These are phyloP conservation scores for Dendrobium huoshanense DNA, from an alignment of 106 monocot genomes.

Conservation along the genomic window DNA sequence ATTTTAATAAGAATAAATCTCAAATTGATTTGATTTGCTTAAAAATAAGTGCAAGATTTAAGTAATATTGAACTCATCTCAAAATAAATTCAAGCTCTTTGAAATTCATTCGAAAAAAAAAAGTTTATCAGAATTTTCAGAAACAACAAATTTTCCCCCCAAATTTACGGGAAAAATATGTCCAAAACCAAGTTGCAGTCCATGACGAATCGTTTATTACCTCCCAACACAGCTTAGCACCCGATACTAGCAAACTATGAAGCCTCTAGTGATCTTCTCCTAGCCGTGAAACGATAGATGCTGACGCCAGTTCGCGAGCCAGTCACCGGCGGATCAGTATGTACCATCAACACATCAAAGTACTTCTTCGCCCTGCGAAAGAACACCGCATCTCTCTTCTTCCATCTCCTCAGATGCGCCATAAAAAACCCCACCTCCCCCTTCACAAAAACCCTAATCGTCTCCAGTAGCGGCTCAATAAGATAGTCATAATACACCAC, in stretches of 20 bases:
- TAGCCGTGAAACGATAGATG: constrained; percentile 41
- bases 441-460: constrained; percentile 41
- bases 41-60: too few species aligned
- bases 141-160: too few species aligned
- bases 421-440: constrained; percentile 58
- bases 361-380: constrained; percentile 54
- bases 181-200: too few species aligned
- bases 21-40: too few species aligned
- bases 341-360: constrained; percentile 42
- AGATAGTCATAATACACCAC: constrained; percentile 74
- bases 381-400: constrained; percentile 52
- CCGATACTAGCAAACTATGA: background rate
- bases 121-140: too few species aligned
- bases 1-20: too few species aligned
- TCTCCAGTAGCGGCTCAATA: constrained; percentile 52
- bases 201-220: too few species aligned
- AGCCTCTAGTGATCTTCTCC: constrained; percentile 13
- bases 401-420: constrained; percentile 83
- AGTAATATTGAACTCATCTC: too few species aligned
- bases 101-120: too few species aligned
- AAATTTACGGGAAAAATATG: too few species aligned
- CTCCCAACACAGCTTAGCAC: too few species aligned
- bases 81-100: too few species aligned
- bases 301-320: constrained; percentile 39
- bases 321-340: constrained; percentile 35